phyloP scores from a whole-genome alignment of 176 grass and related monocot species.

The Miscanthus lutarioriparius region DNA sequence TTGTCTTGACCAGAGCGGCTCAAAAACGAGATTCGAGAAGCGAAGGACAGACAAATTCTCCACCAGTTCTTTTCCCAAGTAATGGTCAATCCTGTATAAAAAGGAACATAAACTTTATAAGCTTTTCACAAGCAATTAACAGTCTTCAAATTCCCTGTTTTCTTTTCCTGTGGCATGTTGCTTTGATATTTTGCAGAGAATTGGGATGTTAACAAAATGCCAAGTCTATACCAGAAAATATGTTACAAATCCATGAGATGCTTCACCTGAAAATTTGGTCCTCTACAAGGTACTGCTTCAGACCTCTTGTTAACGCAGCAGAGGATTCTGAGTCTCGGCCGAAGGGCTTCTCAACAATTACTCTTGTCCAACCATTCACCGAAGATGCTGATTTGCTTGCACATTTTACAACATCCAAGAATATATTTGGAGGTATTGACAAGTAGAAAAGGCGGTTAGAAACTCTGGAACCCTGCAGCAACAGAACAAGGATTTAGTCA shows the following conservation, averaged over 20 bases:
- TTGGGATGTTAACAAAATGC: not conserved
- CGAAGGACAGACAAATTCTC: constrained; percentile 89
- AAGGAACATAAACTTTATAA: constrained; percentile 26
- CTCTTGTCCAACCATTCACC: constrained; percentile 82
- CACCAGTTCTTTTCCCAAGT: constrained; percentile 88
- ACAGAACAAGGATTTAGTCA: constrained; percentile 22
- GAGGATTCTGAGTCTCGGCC: constrained; percentile 87
- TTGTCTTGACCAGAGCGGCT: constrained; percentile 96
- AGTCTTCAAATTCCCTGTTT: not conserved
- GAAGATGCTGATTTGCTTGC: constrained; percentile 84
- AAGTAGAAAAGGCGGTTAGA: constrained; percentile 90
- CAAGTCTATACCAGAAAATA: not conserved
- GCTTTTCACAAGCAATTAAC: not conserved
- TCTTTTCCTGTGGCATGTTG: constrained; percentile 1
- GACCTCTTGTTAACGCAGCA: constrained; percentile 79
- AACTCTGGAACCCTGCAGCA: constrained; percentile 68
- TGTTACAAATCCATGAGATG: not conserved
- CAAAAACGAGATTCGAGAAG: constrained; percentile 98
- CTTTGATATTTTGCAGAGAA: constrained; percentile 2
- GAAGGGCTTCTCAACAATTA: constrained; percentile 98
- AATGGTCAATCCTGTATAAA: constrained; percentile 81
- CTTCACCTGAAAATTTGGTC: constrained; percentile 95
- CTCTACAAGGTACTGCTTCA: constrained; percentile 88
- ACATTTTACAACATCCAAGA: constrained; percentile 96
- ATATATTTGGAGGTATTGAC: constrained; percentile 98